Evolutionary conservation across 306 rosid species (phyloP).

Genomic region (Cyamopsis tetragonoloba): DNA sequence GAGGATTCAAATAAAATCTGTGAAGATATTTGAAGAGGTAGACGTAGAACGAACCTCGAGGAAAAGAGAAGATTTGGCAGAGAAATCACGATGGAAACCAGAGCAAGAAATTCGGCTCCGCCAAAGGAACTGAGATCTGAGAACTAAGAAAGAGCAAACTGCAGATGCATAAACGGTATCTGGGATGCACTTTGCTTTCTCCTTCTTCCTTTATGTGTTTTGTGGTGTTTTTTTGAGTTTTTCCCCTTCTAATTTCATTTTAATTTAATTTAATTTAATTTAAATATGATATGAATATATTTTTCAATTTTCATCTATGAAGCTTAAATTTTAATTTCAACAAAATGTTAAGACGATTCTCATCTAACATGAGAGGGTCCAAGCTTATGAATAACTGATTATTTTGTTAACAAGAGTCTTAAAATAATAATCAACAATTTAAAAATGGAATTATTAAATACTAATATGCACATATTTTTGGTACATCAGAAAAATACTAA

Average conservation of each 20-base stretch:
- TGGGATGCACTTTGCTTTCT: neutral
- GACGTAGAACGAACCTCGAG: slow-evolving; percentile 16
- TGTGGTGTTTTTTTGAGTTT: neutral
- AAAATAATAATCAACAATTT: no score
- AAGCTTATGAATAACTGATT: no score
- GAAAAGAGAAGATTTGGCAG: neutral
- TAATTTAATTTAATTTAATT: neutral
- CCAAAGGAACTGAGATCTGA: slow-evolving; percentile 28
- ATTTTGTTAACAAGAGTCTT: no score
- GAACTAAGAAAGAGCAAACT: neutral
- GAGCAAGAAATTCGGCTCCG: neutral
- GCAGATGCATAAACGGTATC: neutral
- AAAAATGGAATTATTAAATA: no score
- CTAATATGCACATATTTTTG: no score
- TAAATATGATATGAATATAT: no score
- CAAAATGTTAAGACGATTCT: no score
- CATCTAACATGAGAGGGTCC: no score
- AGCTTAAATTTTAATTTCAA: no score
- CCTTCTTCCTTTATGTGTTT: no score
- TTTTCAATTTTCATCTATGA: no score
- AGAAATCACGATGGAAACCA: neutral
- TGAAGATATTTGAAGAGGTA: neutral
- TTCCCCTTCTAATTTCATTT: neutral
- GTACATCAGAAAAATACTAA: no score
- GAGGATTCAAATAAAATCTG: neutral